These are phyloP conservation scores for Cantharellus cinnabarinus DNA, from an alignment of 768 basidiomycete genomes.

Conservation along the genomic window DNA sequence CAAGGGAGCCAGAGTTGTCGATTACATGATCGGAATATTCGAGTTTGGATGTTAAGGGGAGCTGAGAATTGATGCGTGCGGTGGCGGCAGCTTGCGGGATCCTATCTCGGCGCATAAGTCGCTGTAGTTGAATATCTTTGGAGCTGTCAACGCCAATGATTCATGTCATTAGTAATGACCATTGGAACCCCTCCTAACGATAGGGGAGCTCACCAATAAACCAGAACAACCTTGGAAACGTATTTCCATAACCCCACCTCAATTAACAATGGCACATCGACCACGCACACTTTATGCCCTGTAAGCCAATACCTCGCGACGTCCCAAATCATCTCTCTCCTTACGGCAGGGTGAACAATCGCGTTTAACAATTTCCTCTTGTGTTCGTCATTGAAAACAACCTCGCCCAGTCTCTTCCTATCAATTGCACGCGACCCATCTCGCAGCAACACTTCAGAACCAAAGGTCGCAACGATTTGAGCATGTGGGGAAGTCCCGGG, in stretches of 20 bases:
- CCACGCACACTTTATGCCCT: slow-evolving; percentile 57
- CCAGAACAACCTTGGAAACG: slow-evolving; percentile 70
- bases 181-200: not conserved
- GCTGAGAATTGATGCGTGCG: slow-evolving; percentile 57
- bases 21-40: slow-evolving; percentile 69
- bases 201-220: slow-evolving; percentile 44
- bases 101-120: slow-evolving; percentile 57
- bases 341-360: slow-evolving; percentile 85
- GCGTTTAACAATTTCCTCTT: slow-evolving; percentile 56
- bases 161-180: not conserved
- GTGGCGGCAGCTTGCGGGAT: slow-evolving; percentile 47
- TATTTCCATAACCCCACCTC: slow-evolving; percentile 72
- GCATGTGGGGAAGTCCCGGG: slow-evolving; percentile 57
- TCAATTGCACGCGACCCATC: slow-evolving; percentile 46
- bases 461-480: slow-evolving; percentile 51
- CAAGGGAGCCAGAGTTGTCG: slow-evolving; percentile 65
- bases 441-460: slow-evolving; percentile 37
- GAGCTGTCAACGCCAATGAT: slow-evolving; percentile 29
- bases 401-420: slow-evolving; percentile 58
- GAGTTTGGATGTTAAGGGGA: slow-evolving; percentile 60
- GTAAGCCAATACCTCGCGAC: slow-evolving; percentile 51
- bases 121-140: slow-evolving; percentile 58
- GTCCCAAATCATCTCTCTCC: slow-evolving; percentile 48
- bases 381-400: slow-evolving; percentile 61
- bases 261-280: slow-evolving; percentile 85